Evolutionary conservation across 192 early-diverging fungal species (phyloP).

Genomic region (Coemansia sp.): DNA sequence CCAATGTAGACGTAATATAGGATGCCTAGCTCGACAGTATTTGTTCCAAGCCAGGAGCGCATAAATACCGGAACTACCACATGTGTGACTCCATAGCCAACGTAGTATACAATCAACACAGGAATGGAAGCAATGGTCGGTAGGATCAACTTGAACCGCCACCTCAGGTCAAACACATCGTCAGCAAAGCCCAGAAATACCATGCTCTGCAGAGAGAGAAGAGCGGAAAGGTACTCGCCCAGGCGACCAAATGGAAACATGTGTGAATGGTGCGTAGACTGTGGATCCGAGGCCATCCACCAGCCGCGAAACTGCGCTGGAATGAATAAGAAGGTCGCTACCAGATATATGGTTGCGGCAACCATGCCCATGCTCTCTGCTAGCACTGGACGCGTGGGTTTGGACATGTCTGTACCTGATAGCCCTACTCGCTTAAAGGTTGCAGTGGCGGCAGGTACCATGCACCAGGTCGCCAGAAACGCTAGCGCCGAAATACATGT

Average conservation of each 20-base stretch:
- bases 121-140: conserved; percentile 92
- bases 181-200: conserved; percentile 97
- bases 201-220: conserved; percentile 94
- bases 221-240: conserved; percentile 86
- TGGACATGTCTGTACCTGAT: conserved; percentile 78
- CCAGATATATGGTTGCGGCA: conserved; percentile 83
- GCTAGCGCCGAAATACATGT: conserved; percentile 68
- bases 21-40: conserved; percentile 76
- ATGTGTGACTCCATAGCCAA: conserved; percentile 83
- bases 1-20: conserved; percentile 96
- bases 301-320: conserved; percentile 91
- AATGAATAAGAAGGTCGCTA: conserved; percentile 87
- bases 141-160: conserved; percentile 94
- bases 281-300: conserved; percentile 52
- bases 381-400: conserved; percentile 63
- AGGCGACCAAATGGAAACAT: conserved; percentile 59
- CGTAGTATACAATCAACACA: conserved; percentile 90
- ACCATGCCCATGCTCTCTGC: conserved; percentile 94
- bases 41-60: conserved; percentile 65
- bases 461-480: conserved; percentile 66
- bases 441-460: conserved; percentile 63
- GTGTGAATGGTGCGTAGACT: conserved; percentile 4
- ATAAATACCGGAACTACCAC: conserved; percentile 86
- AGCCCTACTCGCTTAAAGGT: conserved; percentile 78
- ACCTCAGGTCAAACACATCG: conserved; percentile 93